phyloP scores from a whole-genome alignment of 1,284 basidiomycete species.

The Cerioporus squamosus region DNA sequence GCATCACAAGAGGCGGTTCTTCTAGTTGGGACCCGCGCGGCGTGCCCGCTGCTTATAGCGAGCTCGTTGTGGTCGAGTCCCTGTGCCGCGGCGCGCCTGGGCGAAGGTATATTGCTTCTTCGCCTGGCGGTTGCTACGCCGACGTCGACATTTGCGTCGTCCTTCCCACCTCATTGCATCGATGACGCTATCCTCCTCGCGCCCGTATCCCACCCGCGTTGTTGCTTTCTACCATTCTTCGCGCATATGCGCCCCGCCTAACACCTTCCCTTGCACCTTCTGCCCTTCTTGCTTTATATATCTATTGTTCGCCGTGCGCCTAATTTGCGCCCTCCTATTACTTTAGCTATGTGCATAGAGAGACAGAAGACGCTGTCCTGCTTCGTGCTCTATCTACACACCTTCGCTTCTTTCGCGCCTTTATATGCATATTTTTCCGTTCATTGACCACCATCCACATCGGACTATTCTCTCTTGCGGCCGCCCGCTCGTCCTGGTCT shows the following conservation, averaged over 20 bases:
- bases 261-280: background rate
- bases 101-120: slow-evolving; percentile 1
- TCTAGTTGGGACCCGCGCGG: slow-evolving; percentile 41
- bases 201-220: background rate
- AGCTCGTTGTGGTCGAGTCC: slow-evolving; percentile 4
- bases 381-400: slow-evolving; percentile 12
- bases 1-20: slow-evolving; percentile 70
- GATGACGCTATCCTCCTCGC: background rate
- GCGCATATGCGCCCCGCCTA: background rate
- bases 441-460: background rate
- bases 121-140: slow-evolving; percentile 7
- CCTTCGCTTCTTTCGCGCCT: slow-evolving; percentile 4
- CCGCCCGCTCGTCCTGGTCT: background rate
- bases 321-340: slow-evolving; percentile 22
- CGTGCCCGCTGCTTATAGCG: background rate
- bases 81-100: slow-evolving; percentile 6
- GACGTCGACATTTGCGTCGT: background rate
- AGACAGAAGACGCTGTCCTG: background rate
- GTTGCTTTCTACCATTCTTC: background rate
- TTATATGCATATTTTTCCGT: slow-evolving; percentile 17
- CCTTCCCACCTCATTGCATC: background rate
- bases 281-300: slow-evolving; percentile 23
- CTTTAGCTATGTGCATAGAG: slow-evolving; percentile 23
- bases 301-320: slow-evolving; percentile 22
- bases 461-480: background rate